Conservation (phyloP, 208 protist species). For the Leishmania tropica region DNA sequence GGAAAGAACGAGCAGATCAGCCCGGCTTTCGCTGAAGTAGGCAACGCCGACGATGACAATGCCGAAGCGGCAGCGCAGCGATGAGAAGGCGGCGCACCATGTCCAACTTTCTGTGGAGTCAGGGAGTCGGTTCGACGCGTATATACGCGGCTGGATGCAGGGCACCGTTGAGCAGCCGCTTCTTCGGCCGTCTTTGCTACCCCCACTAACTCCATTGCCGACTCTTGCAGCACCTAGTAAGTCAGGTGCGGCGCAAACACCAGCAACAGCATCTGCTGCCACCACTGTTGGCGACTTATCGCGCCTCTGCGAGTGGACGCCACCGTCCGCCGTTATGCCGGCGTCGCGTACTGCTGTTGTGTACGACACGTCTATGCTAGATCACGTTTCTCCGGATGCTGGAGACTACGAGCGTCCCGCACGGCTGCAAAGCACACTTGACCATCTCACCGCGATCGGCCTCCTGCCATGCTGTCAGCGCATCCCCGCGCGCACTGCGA, state of each 20-base stretch:
- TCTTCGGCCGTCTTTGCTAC: conserved; percentile 16
- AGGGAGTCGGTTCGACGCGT: conserved; percentile 29
- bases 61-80: conserved; percentile 19
- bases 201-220: conserved; percentile 14
- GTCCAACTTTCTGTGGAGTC: conserved; percentile 23
- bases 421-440: conserved; percentile 61
- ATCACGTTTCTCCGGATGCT: conserved; percentile 58
- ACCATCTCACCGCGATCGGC: conserved; percentile 66
- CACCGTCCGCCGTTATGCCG: background rate
- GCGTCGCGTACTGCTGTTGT: conserved; percentile 57
- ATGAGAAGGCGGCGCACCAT: background rate
- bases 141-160: conserved; percentile 37
- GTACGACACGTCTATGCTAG: conserved; percentile 60
- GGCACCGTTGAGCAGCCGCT: background rate
- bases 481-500: conserved; percentile 48
- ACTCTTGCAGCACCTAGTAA: background rate
- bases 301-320: background rate
- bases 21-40: background rate
- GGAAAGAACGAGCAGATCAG: background rate
- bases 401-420: conserved; percentile 75
- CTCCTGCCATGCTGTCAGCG: conserved; percentile 53
- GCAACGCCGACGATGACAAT: background rate
- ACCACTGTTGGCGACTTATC: background rate
- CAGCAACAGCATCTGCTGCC: background rate
- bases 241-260: background rate